Percentiles rank a stretch among this genome's conserved stretches.
Evolutionary conservation across 192 early-diverging fungal species (phyloP).

Genomic region (Paraglomus occultum): DNA sequence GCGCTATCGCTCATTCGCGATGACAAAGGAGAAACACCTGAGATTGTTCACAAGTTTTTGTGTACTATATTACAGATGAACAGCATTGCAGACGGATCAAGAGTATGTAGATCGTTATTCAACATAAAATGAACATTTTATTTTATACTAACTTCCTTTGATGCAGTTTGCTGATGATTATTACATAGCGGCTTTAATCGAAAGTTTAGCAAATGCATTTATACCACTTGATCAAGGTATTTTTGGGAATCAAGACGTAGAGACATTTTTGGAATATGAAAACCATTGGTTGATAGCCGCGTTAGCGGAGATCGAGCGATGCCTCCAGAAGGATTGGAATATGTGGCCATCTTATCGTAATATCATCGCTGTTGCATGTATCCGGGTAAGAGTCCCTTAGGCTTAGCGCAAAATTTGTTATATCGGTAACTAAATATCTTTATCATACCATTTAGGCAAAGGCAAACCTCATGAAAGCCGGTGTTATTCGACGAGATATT

Average conservation of each 20-base stretch:
- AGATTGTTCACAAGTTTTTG: conserved; percentile 62
- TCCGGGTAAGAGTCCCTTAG: too few species aligned
- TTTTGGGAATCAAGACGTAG: conserved; percentile 36
- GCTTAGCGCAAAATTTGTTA: too few species aligned
- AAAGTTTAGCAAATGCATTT: conserved; percentile 63
- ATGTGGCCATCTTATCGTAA: conserved; percentile 88
- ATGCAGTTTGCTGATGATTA: conserved; percentile 74
- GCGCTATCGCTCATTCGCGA: conserved; percentile 74
- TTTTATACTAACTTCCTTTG: conserved; percentile 34
- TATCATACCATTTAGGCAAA: conserved; percentile 54
- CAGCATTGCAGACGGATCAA: conserved; percentile 66
- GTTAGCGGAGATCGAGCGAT: conserved; percentile 72
- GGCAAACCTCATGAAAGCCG: conserved; percentile 63
- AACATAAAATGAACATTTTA: too few species aligned
- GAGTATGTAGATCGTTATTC: too few species aligned
- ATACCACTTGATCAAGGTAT: conserved; percentile 49
- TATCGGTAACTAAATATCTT: too few species aligned
- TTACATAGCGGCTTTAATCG: conserved; percentile 75
- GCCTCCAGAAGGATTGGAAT: conserved; percentile 67
- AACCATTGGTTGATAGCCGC: conserved; percentile 53
- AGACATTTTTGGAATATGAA: conserved; percentile 43
- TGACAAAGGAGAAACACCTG: conserved; percentile 58
- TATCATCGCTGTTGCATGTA: conserved; percentile 71
- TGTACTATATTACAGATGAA: conserved; percentile 84
- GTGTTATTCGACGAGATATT: conserved; percentile 66